Evolutionary conservation across 495 filamentous ascomycete genomes (phyloP).

Genomic region (Hypoxylon intermedium): DNA sequence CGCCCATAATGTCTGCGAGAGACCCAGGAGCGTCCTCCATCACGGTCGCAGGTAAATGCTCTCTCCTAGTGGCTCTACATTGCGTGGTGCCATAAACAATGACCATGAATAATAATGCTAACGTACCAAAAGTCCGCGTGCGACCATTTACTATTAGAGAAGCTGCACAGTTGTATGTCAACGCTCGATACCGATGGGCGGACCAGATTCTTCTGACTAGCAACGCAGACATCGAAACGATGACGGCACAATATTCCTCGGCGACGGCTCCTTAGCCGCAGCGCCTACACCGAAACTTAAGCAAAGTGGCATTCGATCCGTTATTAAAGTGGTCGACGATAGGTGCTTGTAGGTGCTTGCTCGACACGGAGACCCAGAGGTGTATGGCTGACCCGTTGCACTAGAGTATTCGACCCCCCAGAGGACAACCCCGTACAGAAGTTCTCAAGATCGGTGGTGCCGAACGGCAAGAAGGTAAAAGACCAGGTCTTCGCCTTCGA

Average conservation of each 20-base stretch:
- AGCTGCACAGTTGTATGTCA: slow-evolving; percentile 68
- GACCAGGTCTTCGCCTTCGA: slow-evolving; percentile 98
- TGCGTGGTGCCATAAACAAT: not conserved
- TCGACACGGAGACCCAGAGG: not conserved
- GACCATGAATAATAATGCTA: too few species aligned
- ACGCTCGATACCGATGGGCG: not conserved
- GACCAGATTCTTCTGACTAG: slow-evolving; percentile 21
- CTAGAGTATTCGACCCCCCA: slow-evolving; percentile 93
- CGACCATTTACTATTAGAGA: slow-evolving; percentile 89
- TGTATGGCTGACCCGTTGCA: not conserved
- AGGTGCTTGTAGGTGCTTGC: slow-evolving; percentile 79
- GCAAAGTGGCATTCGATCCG: slow-evolving; percentile 83
- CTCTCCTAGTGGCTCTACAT: slow-evolving; percentile 61
- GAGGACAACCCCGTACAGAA: slow-evolving; percentile 95
- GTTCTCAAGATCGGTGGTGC: slow-evolving; percentile 82
- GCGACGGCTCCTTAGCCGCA: slow-evolving; percentile 89
- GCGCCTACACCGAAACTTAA: slow-evolving; percentile 83
- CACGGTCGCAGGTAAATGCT: slow-evolving; percentile 41
- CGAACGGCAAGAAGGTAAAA: slow-evolving; percentile 90
- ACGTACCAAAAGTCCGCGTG: slow-evolving; percentile 73
- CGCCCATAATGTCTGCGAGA: slow-evolving; percentile 37
- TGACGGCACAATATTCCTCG: slow-evolving; percentile 89
- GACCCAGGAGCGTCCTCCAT: slow-evolving; percentile 54
- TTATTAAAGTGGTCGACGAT: slow-evolving; percentile 97
- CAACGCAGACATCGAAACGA: slow-evolving; percentile 71